A percentile compares a stretch with the other conserved stretches of the same genome.
phyloP scores from a whole-genome alignment of 805 yeast genomes.

The Saturnispora dispora region DNA sequence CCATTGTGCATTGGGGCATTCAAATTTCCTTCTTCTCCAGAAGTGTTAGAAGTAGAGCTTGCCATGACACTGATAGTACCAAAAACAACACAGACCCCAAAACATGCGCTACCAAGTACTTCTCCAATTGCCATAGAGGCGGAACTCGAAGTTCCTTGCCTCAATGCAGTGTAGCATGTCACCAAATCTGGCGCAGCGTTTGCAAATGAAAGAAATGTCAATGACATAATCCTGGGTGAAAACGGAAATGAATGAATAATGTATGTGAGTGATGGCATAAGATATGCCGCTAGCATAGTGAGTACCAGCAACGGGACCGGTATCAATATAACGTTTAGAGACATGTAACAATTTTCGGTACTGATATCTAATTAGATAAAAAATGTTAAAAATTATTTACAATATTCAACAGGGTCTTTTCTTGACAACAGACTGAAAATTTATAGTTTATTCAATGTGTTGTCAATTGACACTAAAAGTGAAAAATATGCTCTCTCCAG shows the following conservation, averaged over 20 bases:
- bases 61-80: slow-evolving; percentile 36
- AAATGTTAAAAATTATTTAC: neutral
- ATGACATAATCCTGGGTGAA: slow-evolving; percentile 12
- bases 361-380: neutral
- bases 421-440: neutral
- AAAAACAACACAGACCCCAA: slow-evolving; percentile 41
- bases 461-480: no score
- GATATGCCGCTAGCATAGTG: slow-evolving; percentile 4
- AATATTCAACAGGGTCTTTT: neutral
- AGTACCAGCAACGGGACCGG: slow-evolving; percentile 4
- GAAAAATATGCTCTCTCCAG: no score
- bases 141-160: slow-evolving; percentile 36
- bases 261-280: slow-evolving; percentile 8
- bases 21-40: neutral
- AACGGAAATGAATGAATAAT: slow-evolving; percentile 6
- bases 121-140: slow-evolving; percentile 47
- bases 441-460: no score
- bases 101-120: slow-evolving; percentile 45
- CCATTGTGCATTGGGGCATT: neutral
- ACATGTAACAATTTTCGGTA: neutral
- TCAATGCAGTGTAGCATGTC: slow-evolving; percentile 76
- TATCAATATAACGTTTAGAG: slow-evolving; percentile 1
- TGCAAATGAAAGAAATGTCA: slow-evolving; percentile 83
- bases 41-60: neutral
- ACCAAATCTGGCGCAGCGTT: slow-evolving; percentile 89